Evolutionary conservation across 345 rosid species (phyloP), one percentile per base, ranked within the genome.

Genomic region (Hibiscus syriacus): DNA sequence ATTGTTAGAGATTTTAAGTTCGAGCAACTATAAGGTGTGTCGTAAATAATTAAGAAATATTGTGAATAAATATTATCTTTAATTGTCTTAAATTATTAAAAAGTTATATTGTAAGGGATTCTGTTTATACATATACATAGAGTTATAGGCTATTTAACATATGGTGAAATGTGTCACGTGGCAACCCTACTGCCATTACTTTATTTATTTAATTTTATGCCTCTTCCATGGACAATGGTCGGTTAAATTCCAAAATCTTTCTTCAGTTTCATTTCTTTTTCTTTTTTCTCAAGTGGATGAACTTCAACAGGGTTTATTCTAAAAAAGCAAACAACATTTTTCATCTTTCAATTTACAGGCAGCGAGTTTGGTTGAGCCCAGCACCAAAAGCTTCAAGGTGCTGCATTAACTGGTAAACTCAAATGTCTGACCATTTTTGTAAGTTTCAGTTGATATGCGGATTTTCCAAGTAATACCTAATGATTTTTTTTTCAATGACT

Each of bases 221-320:
- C 67, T 74, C 19, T 79, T 66, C 78, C 74, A 50, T 70, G 73
- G 79, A 76, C 23, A 32, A 76, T 77, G 85, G 84, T 83, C 84
- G 81, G 85, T 79, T 76, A 64, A 79, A 79, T 74, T 71, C 77
- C 82, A 49, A 84, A 86, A 76, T 81, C 85, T 79, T 71, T 54
- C 77, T 46, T 59, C 56, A n/a, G n/a, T n/a, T 69, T 49, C n/a
- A n/a, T 17, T 17, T 66, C 55, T 69, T 52, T 20, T 4, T 73
- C 66, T 36, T 36, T 32, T 36, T 8, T 11, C n/a, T 61, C 29
- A 2, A 57, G 32, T 61, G 60, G 76, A 64, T 61, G 56, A 43
- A 74, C 66, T 69, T 71, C 70, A 39, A 8, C 60, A 58, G 29
- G 6, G 49, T 45, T 34, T 36, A 36, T 36, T 36, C 39, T 45